Conservation (phyloP, 306 rosid genomes). For the Begonia peltatifolia region DNA sequence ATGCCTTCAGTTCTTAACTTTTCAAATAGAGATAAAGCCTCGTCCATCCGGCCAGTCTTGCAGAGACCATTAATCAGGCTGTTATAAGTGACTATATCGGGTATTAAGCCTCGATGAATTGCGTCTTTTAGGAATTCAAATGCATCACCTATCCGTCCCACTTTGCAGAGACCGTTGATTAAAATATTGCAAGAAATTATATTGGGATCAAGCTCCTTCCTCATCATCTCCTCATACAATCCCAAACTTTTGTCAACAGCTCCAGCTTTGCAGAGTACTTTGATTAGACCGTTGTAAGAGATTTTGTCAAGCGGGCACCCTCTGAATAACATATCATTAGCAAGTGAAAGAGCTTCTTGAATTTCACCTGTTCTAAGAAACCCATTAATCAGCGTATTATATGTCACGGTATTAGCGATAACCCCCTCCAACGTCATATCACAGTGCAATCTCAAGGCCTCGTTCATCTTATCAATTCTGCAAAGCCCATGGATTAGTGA, state of each 20-base stretch:
- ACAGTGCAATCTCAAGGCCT: constrained; percentile 49
- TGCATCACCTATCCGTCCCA: constrained; percentile 57
- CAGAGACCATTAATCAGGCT: constrained; percentile 76
- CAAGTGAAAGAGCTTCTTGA: constrained; percentile 58
- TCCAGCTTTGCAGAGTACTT: constrained; percentile 62
- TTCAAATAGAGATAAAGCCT: constrained; percentile 63
- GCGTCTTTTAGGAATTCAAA: constrained; percentile 57
- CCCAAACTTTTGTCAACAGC: constrained; percentile 55
- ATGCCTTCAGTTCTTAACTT: constrained; percentile 58
- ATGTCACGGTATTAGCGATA: constrained; percentile 79
- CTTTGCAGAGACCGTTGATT: constrained; percentile 59
- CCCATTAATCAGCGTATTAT: constrained; percentile 66
- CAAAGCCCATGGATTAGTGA: constrained; percentile 71
- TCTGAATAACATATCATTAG: constrained; percentile 67
- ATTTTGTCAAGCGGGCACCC: constrained; percentile 72
- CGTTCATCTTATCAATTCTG: constrained; percentile 42
- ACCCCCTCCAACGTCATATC: constrained; percentile 78
- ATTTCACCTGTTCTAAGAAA: constrained; percentile 38
- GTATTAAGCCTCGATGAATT: constrained; percentile 53
- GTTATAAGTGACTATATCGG: constrained; percentile 81
- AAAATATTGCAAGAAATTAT: constrained; percentile 57
- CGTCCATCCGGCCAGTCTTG: constrained; percentile 38
- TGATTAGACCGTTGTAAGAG: constrained; percentile 69
- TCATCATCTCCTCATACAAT: constrained; percentile 68
- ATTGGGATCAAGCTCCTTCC: constrained; percentile 39